Evolutionary conservation across 176 grass and related monocot genomes (phyloP), one percentile per base, ranked within the genome.

Genomic region (Pharus latifolius): DNA sequence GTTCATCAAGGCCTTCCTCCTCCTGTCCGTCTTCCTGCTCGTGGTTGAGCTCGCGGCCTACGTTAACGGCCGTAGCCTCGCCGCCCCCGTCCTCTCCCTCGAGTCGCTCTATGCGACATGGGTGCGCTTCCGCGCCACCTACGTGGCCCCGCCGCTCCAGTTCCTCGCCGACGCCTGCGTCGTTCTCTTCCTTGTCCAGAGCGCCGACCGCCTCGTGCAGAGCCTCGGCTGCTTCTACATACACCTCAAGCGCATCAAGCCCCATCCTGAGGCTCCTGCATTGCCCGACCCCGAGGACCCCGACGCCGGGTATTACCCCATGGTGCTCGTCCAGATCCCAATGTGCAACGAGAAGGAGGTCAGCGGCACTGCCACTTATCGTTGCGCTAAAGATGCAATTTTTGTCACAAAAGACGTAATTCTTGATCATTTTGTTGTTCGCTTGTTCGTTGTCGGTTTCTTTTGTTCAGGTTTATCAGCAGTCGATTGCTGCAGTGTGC

Each of bases 321-420:
- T 90, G 94, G 89, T 98, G 56, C 78, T 98, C 3, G 84, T 98
- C 49, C 94, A 98, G 58, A 93, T 98, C 46, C 94, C 94, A 46
- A 93, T 98, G 94, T 98, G 94, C 84, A 98, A 98, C 52, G 89
- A 98, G 87, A 85, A 73, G 67, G 94, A 98, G 89, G 92, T 96
- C 17, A 38, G 42, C 72, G 5, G 25, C 28, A 42, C 49, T 33
- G 19, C 14, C 44, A 59, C 44, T 27, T 43, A 23, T 53, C 50
- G 67, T 61, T 61, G 34, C 17, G 9, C 53, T 10, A 19, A 44
- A 63, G 26, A 8, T 30, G 3, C 30, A 49, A 1, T 3, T 31
- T 59, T 60, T 29, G 7, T 16, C 0, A 2, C 14, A 3, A 41
- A 29, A 29, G 22, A 24, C 13, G n/a, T 18, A 10, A 33, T n/a